Conservation (phyloP, 2,329 filamentous ascomycete genomes). For the Diaporthe ampelina region DNA sequence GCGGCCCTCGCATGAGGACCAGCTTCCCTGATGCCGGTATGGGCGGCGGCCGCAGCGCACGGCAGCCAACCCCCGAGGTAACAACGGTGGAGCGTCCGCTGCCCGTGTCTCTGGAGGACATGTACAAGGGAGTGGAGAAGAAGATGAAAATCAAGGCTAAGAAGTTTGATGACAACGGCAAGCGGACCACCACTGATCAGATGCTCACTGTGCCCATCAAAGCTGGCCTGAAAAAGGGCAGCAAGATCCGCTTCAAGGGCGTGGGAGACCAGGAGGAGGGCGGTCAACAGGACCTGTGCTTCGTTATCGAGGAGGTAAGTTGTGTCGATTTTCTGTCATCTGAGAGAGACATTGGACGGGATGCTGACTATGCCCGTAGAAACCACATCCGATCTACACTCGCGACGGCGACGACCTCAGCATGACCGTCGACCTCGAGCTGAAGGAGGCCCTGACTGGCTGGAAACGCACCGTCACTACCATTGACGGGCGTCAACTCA, state of each 20-base stretch:
- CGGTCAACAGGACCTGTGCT: constrained; percentile 94
- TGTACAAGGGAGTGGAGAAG: constrained; percentile 90
- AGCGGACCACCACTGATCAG: constrained; percentile 88
- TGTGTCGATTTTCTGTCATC: not conserved
- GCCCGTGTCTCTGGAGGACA: constrained; percentile 86
- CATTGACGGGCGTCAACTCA: constrained; percentile 90
- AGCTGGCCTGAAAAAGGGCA: constrained; percentile 93
- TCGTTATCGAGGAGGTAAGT: constrained; percentile 92
- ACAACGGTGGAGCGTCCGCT: constrained; percentile 91
- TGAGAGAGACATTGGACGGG: not conserved
- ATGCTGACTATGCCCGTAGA: constrained; percentile 70
- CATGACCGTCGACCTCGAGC: constrained; percentile 81
- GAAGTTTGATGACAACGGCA: constrained; percentile 88
- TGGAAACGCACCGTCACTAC: constrained; percentile 94
- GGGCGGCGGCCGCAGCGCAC: constrained; percentile 51
- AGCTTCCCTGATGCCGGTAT: constrained; percentile 53
- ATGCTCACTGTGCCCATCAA: constrained; percentile 97
- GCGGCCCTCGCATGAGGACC: constrained; percentile 56
- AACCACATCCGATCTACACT: constrained; percentile 86
- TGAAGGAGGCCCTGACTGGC: constrained; percentile 95
- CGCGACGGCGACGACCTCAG: constrained; percentile 91
- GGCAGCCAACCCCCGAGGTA: constrained; percentile 81
- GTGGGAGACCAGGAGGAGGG: constrained; percentile 99
- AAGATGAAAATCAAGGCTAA: constrained; percentile 99
- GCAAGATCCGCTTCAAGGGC: constrained; percentile 97